Percentiles rank a stretch among this genome's conserved stretches.
These are phyloP conservation scores for Aureobasidium sp. DNA, from an alignment of 2,329 filamentous ascomycete genomes.

Conservation along the genomic window DNA sequence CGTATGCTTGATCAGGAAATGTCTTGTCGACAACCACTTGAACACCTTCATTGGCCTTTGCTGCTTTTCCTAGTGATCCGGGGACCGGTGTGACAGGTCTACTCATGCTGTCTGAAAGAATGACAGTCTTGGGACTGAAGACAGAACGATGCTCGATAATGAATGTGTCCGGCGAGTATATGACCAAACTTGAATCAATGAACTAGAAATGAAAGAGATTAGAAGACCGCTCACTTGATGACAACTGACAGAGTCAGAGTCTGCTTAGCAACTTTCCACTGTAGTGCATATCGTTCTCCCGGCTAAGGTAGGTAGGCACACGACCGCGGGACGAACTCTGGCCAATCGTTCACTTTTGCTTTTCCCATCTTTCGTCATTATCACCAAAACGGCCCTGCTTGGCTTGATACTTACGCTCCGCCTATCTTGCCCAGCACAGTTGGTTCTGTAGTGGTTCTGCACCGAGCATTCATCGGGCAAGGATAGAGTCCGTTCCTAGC, in stretches of 20 bases:
- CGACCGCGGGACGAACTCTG: neutral
- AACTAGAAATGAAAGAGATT: neutral
- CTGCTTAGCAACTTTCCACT: neutral
- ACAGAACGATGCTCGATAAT: neutral
- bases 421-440: neutral
- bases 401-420: neutral
- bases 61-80: neutral
- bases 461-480: too few relatives aligned
- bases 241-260: neutral
- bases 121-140: neutral
- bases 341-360: slow-evolving; percentile 5
- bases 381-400: neutral
- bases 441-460: neutral
- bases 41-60: neutral
- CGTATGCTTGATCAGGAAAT: neutral
- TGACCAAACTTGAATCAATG: neutral
- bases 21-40: neutral
- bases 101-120: neutral
- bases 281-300: neutral
- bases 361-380: slow-evolving; percentile 3
- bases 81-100: neutral
- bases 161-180: neutral
- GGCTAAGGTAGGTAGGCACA: neutral
- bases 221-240: neutral
- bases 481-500: neutral